phyloP scores from a whole-genome alignment of 2,329 filamentous ascomycete genomes.

The Trichoderma atroviride region DNA sequence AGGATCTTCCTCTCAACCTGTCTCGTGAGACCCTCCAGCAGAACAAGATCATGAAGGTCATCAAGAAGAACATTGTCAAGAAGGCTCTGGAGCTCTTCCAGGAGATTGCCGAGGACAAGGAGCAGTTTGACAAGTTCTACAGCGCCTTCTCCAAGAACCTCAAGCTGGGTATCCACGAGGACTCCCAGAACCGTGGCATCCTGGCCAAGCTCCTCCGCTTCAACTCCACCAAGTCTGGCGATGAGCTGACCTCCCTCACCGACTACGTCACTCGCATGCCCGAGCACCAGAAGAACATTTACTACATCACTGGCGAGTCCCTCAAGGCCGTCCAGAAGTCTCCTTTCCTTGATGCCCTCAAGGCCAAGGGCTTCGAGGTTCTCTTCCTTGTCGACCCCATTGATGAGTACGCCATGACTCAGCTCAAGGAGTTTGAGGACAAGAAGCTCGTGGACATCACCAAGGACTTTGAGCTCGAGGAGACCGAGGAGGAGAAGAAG shows the following conservation, averaged over 20 bases:
- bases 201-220: slow-evolving; percentile 99
- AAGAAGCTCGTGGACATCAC: slow-evolving; percentile 99
- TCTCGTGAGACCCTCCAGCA: slow-evolving; percentile 99
- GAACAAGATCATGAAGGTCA: slow-evolving; percentile 99
- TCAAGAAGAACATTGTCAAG: slow-evolving; percentile 99
- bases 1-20: slow-evolving; percentile 98
- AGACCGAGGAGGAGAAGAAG: slow-evolving; percentile 99
- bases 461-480: slow-evolving; percentile 99
- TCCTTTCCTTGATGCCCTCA: slow-evolving; percentile 97
- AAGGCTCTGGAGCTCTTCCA: slow-evolving; percentile 99
- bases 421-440: slow-evolving; percentile 99
- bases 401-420: slow-evolving; percentile 98
- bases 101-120: slow-evolving; percentile 98
- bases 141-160: slow-evolving; percentile 99
- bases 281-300: slow-evolving; percentile 99
- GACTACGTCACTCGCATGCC: slow-evolving; percentile 99
- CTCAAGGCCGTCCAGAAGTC: slow-evolving; percentile 98
- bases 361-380: slow-evolving; percentile 99
- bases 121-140: slow-evolving; percentile 99
- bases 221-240: slow-evolving; percentile 98
- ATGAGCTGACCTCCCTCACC: slow-evolving; percentile 88
- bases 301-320: slow-evolving; percentile 99
- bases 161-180: slow-evolving; percentile 99
- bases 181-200: slow-evolving; percentile 89
- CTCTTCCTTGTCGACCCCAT: slow-evolving; percentile 99